A percentile compares a stretch with the other conserved stretches of the same genome.
phyloP scores from a whole-genome alignment of 169 alveolate genomes.

The Cryptosporidium muris region DNA sequence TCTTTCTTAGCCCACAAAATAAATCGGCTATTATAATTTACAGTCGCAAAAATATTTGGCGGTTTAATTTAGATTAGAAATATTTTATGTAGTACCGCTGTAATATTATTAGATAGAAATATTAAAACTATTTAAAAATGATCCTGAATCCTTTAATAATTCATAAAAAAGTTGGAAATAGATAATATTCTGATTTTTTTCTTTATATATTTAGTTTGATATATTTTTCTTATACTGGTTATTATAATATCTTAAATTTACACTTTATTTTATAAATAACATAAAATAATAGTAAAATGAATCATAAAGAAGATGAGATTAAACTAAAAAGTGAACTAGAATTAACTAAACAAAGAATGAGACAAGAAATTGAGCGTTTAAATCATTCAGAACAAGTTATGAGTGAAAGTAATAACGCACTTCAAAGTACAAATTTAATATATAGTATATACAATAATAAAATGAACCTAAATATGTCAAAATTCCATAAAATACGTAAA shows the following conservation, averaged over 20 bases:
- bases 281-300: constrained; percentile 2
- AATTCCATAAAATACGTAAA: constrained; percentile 3
- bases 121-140: too few relatives aligned
- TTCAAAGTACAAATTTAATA: neutral
- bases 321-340: constrained; percentile 43
- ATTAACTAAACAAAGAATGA: constrained; percentile 25
- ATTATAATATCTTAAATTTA: neutral
- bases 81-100: too few relatives aligned
- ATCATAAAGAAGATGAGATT: neutral
- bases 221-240: neutral
- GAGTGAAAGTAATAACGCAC: neutral
- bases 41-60: too few relatives aligned
- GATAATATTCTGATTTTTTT: too few relatives aligned
- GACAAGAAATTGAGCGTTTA: constrained; percentile 44
- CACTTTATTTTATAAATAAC: neutral
- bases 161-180: too few relatives aligned
- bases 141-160: too few relatives aligned
- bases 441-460: constrained; percentile 29
- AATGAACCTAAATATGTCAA: neutral
- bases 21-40: too few relatives aligned
- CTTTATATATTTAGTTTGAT: neutral
- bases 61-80: too few relatives aligned
- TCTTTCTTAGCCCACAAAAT: too few relatives aligned
- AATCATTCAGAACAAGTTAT: constrained; percentile 36
- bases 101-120: too few relatives aligned